A percentile compares a stretch with the other conserved stretches of the same genome.
Conservation (phyloP, 1,139 yeast genomes). For the Geotrichum restrictum region DNA sequence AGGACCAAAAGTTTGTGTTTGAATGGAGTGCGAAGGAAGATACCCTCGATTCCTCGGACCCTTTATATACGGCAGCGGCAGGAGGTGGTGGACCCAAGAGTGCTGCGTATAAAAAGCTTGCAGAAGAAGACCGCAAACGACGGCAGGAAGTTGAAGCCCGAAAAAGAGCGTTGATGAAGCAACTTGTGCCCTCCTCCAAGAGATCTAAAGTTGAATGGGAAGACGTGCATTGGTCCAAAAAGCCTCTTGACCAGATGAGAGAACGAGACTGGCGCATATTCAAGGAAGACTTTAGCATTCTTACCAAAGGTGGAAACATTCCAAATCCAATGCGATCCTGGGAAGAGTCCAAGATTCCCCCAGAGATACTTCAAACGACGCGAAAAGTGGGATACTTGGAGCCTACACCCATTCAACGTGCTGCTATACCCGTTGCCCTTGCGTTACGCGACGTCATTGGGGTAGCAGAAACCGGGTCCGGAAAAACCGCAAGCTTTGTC, state of each 20-base stretch:
- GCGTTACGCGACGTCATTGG: constrained; percentile 67
- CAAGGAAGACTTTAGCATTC: constrained; percentile 71
- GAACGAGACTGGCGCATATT: constrained; percentile 86
- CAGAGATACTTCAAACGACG: constrained; percentile 42
- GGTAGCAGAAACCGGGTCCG: constrained; percentile 95
- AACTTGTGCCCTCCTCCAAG: constrained; percentile 20
- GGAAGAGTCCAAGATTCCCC: constrained; percentile 58
- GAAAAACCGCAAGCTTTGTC: constrained; percentile 82
- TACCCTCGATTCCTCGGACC: constrained; percentile 48
- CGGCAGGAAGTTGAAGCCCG: constrained; percentile 23
- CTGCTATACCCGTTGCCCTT: constrained; percentile 73
- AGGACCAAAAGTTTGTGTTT: constrained; percentile 50
- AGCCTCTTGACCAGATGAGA: constrained; percentile 61
- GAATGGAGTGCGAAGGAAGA: constrained; percentile 71
- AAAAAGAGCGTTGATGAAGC: constrained; percentile 14
- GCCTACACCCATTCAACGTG: constrained; percentile 90
- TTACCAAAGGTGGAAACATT: constrained; percentile 51
- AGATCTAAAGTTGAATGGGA: constrained; percentile 26
- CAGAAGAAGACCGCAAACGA: constrained; percentile 32
- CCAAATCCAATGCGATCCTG: constrained; percentile 69
- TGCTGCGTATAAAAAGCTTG: constrained; percentile 31
- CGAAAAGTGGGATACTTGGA: constrained; percentile 46
- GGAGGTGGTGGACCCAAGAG: neutral
- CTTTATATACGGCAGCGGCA: constrained; percentile 37
- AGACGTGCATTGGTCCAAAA: constrained; percentile 66